These are phyloP conservation scores for Myxozyma sirexii DNA, from an alignment of 805 yeast genomes.

Conservation along the genomic window DNA sequence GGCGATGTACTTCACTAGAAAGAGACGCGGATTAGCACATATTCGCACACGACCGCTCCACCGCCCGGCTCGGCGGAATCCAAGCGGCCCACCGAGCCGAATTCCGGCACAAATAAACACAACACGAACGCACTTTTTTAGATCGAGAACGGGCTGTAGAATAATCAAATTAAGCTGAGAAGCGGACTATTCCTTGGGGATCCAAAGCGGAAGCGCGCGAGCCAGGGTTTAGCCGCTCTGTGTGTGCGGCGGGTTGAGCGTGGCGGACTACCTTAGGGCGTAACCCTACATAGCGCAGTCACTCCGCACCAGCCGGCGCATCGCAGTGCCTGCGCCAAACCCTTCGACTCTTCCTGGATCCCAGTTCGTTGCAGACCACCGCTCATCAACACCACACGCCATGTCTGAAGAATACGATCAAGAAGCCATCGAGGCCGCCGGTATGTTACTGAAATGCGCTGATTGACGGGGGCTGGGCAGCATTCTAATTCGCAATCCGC, in stretches of 20 bases:
- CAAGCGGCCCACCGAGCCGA: too few species aligned
- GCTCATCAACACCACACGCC: slow-evolving; percentile 16
- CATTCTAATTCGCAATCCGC: not conserved
- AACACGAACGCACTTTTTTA: slow-evolving; percentile 10
- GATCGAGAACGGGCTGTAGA: slow-evolving; percentile 45
- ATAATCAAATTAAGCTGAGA: slow-evolving; percentile 75
- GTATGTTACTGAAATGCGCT: slow-evolving; percentile 22
- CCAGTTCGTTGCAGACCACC: slow-evolving; percentile 4
- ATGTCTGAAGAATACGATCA: slow-evolving; percentile 36
- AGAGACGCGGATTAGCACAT: not conserved
- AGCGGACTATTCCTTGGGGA: slow-evolving; percentile 80
- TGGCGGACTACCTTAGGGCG: slow-evolving; percentile 1
- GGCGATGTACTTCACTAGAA: slow-evolving; percentile 92
- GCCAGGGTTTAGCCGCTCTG: not conserved
- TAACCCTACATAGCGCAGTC: slow-evolving; percentile 11
- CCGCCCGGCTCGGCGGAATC: too few species aligned
- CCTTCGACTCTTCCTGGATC: not conserved
- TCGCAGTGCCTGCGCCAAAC: not conserved
- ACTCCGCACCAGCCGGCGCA: slow-evolving; percentile 3
- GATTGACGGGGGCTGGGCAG: too few species aligned
- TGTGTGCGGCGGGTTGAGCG: not conserved
- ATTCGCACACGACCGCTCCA: not conserved
- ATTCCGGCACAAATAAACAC: too few species aligned
- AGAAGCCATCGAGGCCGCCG: slow-evolving; percentile 35
- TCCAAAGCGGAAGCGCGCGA: slow-evolving; percentile 26